Evolutionary conservation across 306 rosid genomes (phyloP), one percentile per base, ranked within the genome.

Genomic region (Trifolium pratense): DNA sequence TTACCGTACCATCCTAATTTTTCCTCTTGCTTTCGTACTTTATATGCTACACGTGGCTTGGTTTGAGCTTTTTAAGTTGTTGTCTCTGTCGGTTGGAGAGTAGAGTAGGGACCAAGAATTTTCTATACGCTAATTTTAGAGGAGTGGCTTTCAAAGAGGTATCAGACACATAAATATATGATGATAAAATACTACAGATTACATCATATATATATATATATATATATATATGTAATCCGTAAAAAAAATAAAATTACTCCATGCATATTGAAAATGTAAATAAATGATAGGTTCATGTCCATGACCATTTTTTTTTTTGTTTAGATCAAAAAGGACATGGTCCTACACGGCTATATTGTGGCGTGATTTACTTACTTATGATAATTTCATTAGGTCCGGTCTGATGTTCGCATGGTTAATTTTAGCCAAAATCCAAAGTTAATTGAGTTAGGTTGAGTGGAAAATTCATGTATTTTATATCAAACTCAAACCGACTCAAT

Each of bases 51-150:
- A 29, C 48, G 26, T 36, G 68, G 48, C 48, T 34, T 17, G 26
- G 36, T 13, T 3, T 29, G 40, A 59, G 14, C 46, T 34, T 34
- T n/a, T 62, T 62, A 5, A 31, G 14, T 62, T 62, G n/a, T 16
- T 36, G 68, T 61, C 68, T 34, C 16, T 62, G 68, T 62, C 48
- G 68, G 68, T 62, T 7, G 68, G 68, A 62, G 26, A 21, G n/a
- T n/a, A n/a, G 1, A n/a, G 26, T 62, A 36, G 68, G 68, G 48
- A 62, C 68, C 48, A 36, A 20, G 26, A 16, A 62, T 17, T 34
- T 34, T 14, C 9, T 10, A 17, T 36, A 36, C 48, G 68, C 48
- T 17, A 62, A 36, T 37, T 16, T 36, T 16, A 62, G 9, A 36
- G 26, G 48, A 36, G 48, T 62, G 48, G 46, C n/a, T n/a, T n/a